phyloP scores from a whole-genome alignment of 1,139 yeast species.

The Trichomonascaceae sp. region DNA sequence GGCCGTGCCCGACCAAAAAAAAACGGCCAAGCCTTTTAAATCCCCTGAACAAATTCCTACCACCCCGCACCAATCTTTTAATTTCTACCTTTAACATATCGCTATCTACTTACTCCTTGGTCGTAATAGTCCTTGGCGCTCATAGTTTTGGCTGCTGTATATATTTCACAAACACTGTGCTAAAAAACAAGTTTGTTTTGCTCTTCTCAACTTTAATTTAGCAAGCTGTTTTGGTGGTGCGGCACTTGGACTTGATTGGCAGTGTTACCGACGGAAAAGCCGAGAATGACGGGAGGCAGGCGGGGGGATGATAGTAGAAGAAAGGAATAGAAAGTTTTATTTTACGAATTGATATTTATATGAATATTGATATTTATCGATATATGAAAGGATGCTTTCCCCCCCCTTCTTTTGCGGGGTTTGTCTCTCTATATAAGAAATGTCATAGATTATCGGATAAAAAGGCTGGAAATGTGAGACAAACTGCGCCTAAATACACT shows the following conservation, averaged over 20 bases:
- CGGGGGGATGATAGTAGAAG: background rate
- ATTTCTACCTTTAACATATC: background rate
- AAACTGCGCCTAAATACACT: too few relatives aligned
- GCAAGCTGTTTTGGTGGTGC: background rate
- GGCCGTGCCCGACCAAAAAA: background rate
- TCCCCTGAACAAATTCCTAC: background rate
- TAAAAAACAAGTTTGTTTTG: background rate
- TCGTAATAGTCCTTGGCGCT: conserved; percentile 25
- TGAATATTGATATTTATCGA: too few relatives aligned
- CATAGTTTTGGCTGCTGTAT: conserved; percentile 13
- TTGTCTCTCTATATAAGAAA: too few relatives aligned
- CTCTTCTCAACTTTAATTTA: background rate
- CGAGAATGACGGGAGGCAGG: background rate
- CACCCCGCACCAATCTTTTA: background rate
- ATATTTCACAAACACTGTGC: background rate
- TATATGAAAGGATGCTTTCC: too few relatives aligned
- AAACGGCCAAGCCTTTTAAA: background rate
- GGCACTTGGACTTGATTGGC: background rate
- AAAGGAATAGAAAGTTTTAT: background rate
- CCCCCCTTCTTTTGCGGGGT: too few relatives aligned
- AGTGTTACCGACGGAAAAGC: background rate
- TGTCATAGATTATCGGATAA: too few relatives aligned
- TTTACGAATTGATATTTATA: too few relatives aligned
- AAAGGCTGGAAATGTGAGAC: too few relatives aligned
- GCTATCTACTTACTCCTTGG: conserved; percentile 14